phyloP scores from a whole-genome alignment of 2,329 filamentous ascomycete genomes.

The Diplodia mutila region DNA sequence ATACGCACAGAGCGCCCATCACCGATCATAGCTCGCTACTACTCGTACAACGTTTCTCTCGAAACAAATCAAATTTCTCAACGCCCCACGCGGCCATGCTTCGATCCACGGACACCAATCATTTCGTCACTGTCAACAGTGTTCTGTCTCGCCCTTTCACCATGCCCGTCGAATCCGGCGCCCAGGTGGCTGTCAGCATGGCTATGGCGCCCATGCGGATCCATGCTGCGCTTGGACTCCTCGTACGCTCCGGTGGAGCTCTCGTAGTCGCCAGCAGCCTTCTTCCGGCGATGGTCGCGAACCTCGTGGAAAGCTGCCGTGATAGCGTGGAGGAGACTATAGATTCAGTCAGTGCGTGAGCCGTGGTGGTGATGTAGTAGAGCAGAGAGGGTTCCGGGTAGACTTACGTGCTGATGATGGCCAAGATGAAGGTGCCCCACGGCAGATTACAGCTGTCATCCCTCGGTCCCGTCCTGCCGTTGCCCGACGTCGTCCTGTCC shows the following conservation, averaged over 20 bases:
- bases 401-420: conserved; percentile 53
- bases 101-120: no score
- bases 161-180: no score
- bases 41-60: no score
- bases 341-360: not conserved
- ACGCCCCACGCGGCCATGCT: no score
- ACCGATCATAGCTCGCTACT: no score
- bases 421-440: conserved; percentile 50
- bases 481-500: conserved; percentile 18
- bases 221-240: not conserved
- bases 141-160: no score
- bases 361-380: fast-evolving
- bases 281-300: conserved; percentile 32
- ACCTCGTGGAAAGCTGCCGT: conserved; percentile 49
- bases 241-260: not conserved
- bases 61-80: no score
- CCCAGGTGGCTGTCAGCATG: not conserved
- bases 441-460: conserved; percentile 45
- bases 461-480: conserved; percentile 29
- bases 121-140: no score
- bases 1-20: no score
- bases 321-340: conserved; percentile 47
- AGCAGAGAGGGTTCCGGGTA: no score
- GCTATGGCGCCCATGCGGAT: not conserved
- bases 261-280: not conserved